phyloP scores from a whole-genome alignment of 2,329 filamentous ascomycete genomes.

The Aspergillus ustus region DNA sequence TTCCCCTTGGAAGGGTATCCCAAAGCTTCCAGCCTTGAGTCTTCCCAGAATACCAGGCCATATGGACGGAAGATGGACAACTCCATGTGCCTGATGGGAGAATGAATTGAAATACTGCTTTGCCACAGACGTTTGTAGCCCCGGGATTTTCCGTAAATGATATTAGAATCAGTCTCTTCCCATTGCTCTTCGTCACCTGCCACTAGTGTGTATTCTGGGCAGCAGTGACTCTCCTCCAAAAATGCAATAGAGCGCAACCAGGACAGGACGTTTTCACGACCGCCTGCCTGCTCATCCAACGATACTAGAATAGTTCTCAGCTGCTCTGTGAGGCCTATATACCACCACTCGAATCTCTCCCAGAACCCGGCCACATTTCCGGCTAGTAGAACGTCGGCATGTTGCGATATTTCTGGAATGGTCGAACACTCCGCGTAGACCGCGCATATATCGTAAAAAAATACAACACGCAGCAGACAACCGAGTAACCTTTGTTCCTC shows the following conservation, averaged over 20 bases:
- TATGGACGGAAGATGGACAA: slow-evolving; percentile 8
- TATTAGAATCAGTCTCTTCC: not conserved
- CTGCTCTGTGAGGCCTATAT: slow-evolving; percentile 5
- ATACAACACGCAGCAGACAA: slow-evolving; percentile 9
- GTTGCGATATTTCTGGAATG: not conserved
- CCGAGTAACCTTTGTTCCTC: slow-evolving; percentile 14
- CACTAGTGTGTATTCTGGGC: slow-evolving; percentile 4
- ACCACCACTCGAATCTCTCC: not conserved
- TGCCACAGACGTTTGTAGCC: slow-evolving; percentile 6
- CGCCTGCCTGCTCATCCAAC: slow-evolving; percentile 11
- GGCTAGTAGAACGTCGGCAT: not conserved
- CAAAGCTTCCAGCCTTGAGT: not conserved
- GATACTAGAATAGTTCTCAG: slow-evolving; percentile 7
- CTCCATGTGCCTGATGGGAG: slow-evolving; percentile 4
- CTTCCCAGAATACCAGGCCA: slow-evolving; percentile 1
- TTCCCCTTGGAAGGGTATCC: not conserved
- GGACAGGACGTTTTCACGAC: slow-evolving; percentile 2
- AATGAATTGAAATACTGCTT: not conserved
- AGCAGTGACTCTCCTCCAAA: slow-evolving; percentile 3
- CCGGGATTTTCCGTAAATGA: not conserved
- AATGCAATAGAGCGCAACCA: slow-evolving; percentile 4
- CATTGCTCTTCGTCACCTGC: not conserved
- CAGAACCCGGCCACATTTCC: slow-evolving; percentile 11
- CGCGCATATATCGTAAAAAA: slow-evolving; percentile 11
- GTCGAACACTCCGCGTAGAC: not conserved